Evolutionary conservation across 148 eudicot genomes (phyloP).

Genomic region (Salicornia ramosissima): DNA sequence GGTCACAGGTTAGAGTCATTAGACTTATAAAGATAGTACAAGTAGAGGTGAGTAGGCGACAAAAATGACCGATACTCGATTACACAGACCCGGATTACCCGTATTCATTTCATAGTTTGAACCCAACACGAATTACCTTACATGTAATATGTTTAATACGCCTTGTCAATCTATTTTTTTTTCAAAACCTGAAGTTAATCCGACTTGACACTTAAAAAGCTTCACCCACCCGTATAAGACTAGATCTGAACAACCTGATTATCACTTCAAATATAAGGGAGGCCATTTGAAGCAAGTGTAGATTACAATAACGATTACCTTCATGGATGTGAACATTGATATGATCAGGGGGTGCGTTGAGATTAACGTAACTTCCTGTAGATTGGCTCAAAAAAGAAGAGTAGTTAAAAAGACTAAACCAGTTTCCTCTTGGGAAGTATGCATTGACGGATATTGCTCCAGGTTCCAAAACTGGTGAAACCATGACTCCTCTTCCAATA

Average conservation of each 20-base stretch:
- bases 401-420: slow-evolving; percentile 50
- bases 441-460: slow-evolving; percentile 34
- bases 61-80: too few species aligned
- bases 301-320: slow-evolving; percentile 20
- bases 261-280: too few species aligned
- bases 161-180: too few species aligned
- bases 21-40: neutral
- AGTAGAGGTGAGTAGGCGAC: too few species aligned
- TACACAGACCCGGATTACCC: too few species aligned
- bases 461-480: slow-evolving; percentile 41
- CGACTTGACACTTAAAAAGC: too few species aligned
- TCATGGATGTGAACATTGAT: slow-evolving; percentile 48
- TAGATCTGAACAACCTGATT: too few species aligned
- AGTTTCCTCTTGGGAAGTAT: slow-evolving; percentile 44
- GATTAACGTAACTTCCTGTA: slow-evolving; percentile 22
- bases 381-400: slow-evolving; percentile 28
- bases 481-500: slow-evolving; percentile 50
- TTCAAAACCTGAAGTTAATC: too few species aligned
- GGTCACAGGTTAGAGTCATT: neutral
- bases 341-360: slow-evolving; percentile 39
- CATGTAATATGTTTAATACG: too few species aligned
- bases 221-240: too few species aligned
- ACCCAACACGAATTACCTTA: too few species aligned
- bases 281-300: neutral
- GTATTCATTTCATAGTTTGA: too few species aligned